phyloP scores from a whole-genome alignment of 495 filamentous ascomycete species.

The Parmelia sp. region DNA sequence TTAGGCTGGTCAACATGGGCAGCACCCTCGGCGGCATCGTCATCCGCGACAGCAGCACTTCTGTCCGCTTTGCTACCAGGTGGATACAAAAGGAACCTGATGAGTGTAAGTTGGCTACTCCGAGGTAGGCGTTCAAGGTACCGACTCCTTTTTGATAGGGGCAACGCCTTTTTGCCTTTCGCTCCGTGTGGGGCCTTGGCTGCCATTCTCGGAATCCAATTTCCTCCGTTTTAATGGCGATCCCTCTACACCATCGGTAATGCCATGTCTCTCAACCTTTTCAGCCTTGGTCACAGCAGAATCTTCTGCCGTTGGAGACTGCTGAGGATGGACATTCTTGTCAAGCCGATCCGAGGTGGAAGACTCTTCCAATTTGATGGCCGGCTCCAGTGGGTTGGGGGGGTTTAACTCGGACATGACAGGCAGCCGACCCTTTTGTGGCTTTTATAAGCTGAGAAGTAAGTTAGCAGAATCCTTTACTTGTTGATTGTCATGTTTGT shows the following conservation, averaged over 20 bases:
- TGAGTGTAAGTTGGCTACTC: conserved; percentile 19
- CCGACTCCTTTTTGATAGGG: conserved; percentile 78
- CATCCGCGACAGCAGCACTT: conserved; percentile 34
- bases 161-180: conserved; percentile 63
- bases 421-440: no score
- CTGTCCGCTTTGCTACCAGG: conserved; percentile 17
- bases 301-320: conserved; percentile 26
- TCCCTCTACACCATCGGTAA: conserved; percentile 32
- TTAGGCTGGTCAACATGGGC: conserved; percentile 38
- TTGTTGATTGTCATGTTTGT: not conserved
- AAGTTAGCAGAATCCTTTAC: no score
- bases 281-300: conserved; percentile 34
- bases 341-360: conserved; percentile 7
- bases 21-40: conserved; percentile 66
- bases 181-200: conserved; percentile 29
- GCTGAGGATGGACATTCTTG: conserved; percentile 23
- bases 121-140: conserved; percentile 12
- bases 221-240: conserved; percentile 55
- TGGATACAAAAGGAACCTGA: conserved; percentile 53
- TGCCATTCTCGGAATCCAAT: conserved; percentile 37
- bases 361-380: conserved; percentile 11
- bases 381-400: conserved; percentile 23
- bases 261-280: conserved; percentile 30
- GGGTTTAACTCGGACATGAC: conserved; percentile 4
- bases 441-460: no score